These are phyloP conservation scores for Phanerochaete sordida DNA, from an alignment of 768 basidiomycete genomes.

Conservation along the genomic window DNA sequence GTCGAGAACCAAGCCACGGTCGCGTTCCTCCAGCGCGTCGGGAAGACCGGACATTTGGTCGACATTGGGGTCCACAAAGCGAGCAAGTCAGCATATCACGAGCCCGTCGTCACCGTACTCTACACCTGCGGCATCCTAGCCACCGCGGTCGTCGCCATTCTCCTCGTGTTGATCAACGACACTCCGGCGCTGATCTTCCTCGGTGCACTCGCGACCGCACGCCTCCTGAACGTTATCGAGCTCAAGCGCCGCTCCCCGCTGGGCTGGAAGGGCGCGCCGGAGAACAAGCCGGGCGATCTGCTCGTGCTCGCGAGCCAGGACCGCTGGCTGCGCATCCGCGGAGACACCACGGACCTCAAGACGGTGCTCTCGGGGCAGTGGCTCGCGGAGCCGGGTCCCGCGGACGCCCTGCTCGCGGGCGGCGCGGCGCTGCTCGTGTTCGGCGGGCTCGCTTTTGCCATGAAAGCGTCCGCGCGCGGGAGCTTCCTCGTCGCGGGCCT, in stretches of 20 bases:
- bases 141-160: neutral
- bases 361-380: too few species aligned
- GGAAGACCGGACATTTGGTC: conserved; percentile 3
- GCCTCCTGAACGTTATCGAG: conserved; percentile 7
- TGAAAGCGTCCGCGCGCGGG: too few species aligned
- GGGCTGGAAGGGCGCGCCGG: neutral
- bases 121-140: neutral
- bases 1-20: conserved; percentile 13
- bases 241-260: conserved; percentile 1
- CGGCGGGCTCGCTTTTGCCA: too few species aligned
- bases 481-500: too few species aligned
- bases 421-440: too few species aligned
- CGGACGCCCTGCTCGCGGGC: too few species aligned
- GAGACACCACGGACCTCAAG: too few species aligned
- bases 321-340: too few species aligned
- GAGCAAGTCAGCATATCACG: too few species aligned
- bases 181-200: neutral
- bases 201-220: conserved; percentile 5
- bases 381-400: too few species aligned
- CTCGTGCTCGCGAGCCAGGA: too few species aligned
- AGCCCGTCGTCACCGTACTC: neutral
- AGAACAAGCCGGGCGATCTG: neutral
- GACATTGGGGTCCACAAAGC: neutral
- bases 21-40: conserved; percentile 8
- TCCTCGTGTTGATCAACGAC: neutral